Evolutionary conservation across 176 grass and related monocot species (phyloP).

Genomic region (Otatea glauca): DNA sequence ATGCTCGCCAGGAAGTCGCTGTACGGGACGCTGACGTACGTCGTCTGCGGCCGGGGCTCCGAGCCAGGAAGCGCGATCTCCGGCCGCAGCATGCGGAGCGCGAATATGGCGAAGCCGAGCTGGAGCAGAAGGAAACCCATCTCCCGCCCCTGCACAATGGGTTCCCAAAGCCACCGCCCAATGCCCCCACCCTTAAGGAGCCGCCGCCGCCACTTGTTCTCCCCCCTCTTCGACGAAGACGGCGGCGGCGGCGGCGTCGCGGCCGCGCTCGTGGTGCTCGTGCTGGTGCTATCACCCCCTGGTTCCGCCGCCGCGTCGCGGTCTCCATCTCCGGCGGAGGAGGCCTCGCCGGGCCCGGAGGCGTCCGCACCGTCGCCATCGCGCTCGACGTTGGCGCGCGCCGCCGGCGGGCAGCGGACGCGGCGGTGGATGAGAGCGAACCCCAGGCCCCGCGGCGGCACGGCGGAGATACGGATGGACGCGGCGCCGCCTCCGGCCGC

Average conservation of each 20-base stretch:
- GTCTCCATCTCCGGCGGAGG: conserved; percentile 48
- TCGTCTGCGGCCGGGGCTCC: conserved; percentile 71
- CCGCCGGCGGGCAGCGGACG: conserved; percentile 48
- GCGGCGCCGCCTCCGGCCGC: not conserved
- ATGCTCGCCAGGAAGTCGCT: conserved; percentile 94
- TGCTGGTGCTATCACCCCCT: conserved; percentile 34
- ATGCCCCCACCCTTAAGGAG: conserved; percentile 53
- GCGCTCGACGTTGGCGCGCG: conserved; percentile 59
- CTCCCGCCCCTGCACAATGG: conserved; percentile 83
- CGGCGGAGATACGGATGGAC: conserved; percentile 54
- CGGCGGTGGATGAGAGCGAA: conserved; percentile 49
- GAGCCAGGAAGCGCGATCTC: conserved; percentile 71
- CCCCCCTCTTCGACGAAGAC: conserved; percentile 62
- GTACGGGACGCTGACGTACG: conserved; percentile 73
- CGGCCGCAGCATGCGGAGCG: conserved; percentile 80
- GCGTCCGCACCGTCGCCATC: conserved; percentile 25
- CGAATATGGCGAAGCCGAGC: conserved; percentile 84
- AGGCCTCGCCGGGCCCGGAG: conserved; percentile 35
- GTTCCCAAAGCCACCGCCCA: conserved; percentile 84
- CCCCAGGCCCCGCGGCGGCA: conserved; percentile 59
- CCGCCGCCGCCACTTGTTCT: conserved; percentile 76
- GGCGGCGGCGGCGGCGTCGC: conserved; percentile 40
- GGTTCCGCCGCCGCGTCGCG: conserved; percentile 37
- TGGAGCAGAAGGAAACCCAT: conserved; percentile 90
- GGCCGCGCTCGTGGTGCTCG: conserved; percentile 50